A percentile compares a stretch with the other conserved stretches of the same genome.
These are phyloP conservation scores for Phlyctochytrium bullatum DNA, from an alignment of 192 early-diverging fungal species.

Conservation along the genomic window DNA sequence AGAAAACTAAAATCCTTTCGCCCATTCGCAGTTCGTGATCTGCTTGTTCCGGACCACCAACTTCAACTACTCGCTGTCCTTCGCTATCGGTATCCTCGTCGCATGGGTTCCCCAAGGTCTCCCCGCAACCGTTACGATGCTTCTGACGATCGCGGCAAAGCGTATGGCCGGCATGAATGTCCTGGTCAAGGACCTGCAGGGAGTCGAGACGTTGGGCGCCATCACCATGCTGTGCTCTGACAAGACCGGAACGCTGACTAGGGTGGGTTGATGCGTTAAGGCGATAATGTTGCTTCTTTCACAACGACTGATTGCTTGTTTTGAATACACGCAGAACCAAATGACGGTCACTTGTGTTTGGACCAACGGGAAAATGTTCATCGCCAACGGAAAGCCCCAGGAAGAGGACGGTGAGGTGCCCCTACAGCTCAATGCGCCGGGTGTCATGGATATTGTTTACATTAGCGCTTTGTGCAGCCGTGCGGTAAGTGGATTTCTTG, in stretches of 20 bases:
- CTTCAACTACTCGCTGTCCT: slow-evolving; percentile 33
- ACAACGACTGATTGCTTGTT: neutral
- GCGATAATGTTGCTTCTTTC: no score
- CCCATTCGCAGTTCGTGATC: slow-evolving; percentile 5
- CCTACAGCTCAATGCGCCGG: slow-evolving; percentile 30
- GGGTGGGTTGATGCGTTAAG: neutral
- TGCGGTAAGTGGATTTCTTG: neutral
- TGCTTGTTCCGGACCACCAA: neutral
- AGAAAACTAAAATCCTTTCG: neutral
- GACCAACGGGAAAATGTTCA: slow-evolving; percentile 28
- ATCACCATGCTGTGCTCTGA: slow-evolving; percentile 67
- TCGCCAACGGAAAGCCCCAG: slow-evolving; percentile 2
- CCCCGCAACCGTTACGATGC: slow-evolving; percentile 54
- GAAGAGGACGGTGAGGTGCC: neutral
- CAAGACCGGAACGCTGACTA: slow-evolving; percentile 72
- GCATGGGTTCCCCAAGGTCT: slow-evolving; percentile 57
- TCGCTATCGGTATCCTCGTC: slow-evolving; percentile 54
- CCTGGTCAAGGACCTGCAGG: slow-evolving; percentile 61
- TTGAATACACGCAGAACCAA: slow-evolving; percentile 38
- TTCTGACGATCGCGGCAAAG: slow-evolving; percentile 47
- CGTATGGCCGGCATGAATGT: slow-evolving; percentile 57
- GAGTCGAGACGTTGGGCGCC: slow-evolving; percentile 62
- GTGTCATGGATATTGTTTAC: slow-evolving; percentile 68
- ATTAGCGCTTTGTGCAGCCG: slow-evolving; percentile 42
- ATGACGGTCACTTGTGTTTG: slow-evolving; percentile 54